These are phyloP conservation scores for Colletotrichum liriopes DNA, from an alignment of 2,329 filamentous ascomycete genomes.

Conservation along the genomic window DNA sequence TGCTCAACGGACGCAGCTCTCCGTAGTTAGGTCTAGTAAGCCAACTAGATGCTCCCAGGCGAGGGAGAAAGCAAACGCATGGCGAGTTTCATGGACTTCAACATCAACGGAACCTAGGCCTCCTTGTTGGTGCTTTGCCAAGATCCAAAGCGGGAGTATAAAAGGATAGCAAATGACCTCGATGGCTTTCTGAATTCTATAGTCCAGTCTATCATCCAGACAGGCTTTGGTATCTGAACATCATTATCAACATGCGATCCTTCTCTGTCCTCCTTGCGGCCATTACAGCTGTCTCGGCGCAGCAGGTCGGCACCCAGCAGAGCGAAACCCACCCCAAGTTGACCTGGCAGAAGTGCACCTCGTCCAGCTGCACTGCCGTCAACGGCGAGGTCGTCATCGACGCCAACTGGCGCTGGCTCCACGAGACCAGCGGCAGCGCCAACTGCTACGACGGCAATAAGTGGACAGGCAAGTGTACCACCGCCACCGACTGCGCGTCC, in stretches of 20 bases:
- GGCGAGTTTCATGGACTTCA: neutral
- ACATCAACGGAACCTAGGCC: constrained; percentile 11
- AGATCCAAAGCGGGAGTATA: neutral
- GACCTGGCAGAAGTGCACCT: constrained; percentile 68
- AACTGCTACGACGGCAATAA: constrained; percentile 72
- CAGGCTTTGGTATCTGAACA: neutral
- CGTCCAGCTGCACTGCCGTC: constrained; percentile 65
- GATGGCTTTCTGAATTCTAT: neutral
- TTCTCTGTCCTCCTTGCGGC: constrained; percentile 58
- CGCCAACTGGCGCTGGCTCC: constrained; percentile 75
- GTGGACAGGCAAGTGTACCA: constrained; percentile 58
- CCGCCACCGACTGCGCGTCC: constrained; percentile 60
- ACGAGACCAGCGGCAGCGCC: constrained; percentile 60
- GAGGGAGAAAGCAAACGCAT: too few species aligned
- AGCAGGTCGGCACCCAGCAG: constrained; percentile 66
- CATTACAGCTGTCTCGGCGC: constrained; percentile 53
- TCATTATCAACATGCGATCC: constrained; percentile 24
- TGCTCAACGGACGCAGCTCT: constrained; percentile 18
- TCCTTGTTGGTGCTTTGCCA: neutral
- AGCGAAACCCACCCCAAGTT: constrained; percentile 69
- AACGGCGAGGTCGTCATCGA: constrained; percentile 69
- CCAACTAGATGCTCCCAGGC: neutral
- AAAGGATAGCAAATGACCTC: neutral
- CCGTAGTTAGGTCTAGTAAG: neutral
- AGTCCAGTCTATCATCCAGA: neutral